Evolutionary conservation across 768 basidiomycete genomes (phyloP).

Genomic region (Boletus eberwhitei): DNA sequence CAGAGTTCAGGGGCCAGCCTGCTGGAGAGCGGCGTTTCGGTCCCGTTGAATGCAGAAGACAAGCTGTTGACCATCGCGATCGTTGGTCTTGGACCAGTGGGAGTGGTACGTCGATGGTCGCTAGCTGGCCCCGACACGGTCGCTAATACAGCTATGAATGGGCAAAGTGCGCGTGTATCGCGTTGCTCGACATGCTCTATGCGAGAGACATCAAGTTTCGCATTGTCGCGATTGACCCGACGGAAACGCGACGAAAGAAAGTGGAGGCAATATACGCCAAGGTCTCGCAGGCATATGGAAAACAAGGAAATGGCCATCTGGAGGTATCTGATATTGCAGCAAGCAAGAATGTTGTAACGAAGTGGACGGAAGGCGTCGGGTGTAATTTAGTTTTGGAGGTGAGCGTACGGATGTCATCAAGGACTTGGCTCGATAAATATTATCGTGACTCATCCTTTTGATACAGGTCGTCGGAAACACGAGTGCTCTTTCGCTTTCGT

Average conservation of each 20-base stretch:
- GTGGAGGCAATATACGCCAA: conserved; percentile 54
- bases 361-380: conserved; percentile 56
- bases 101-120: conserved; percentile 42
- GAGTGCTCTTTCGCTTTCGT: conserved; percentile 60
- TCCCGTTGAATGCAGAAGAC: conserved; percentile 44
- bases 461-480: conserved; percentile 66
- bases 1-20: conserved; percentile 15
- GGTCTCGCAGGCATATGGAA: conserved; percentile 41
- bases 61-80: conserved; percentile 57
- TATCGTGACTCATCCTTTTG: neutral
- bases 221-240: conserved; percentile 64
- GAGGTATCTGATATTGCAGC: conserved; percentile 49
- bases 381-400: conserved; percentile 71
- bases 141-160: neutral
- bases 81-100: conserved; percentile 77
- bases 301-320: conserved; percentile 39
- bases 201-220: conserved; percentile 44
- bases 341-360: conserved; percentile 45
- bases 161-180: conserved; percentile 55
- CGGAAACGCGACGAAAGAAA: conserved; percentile 55
- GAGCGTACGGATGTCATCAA: conserved; percentile 2
- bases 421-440: neutral
- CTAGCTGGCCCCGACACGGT: neutral
- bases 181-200: conserved; percentile 58
- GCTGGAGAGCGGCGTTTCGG: neutral